phyloP scores from a whole-genome alignment of 345 rosid genomes.

The Chamaenerion angustifolium region DNA sequence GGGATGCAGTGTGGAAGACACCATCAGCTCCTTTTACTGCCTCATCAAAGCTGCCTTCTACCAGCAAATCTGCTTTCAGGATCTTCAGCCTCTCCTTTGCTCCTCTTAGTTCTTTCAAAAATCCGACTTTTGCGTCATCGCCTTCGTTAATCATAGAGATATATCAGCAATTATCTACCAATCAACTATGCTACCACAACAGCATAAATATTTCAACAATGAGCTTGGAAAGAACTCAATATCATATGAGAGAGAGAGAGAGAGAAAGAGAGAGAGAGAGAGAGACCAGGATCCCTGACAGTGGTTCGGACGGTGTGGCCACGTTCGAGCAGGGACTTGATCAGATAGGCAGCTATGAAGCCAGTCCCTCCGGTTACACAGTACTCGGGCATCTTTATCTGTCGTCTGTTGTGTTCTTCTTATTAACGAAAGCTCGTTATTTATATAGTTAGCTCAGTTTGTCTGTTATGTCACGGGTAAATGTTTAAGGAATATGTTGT shows the following conservation, averaged over 20 bases:
- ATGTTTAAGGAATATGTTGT: too few relatives aligned
- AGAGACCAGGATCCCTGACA: slow-evolving; percentile 63
- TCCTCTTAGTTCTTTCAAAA: slow-evolving; percentile 37
- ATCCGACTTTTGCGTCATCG: slow-evolving; percentile 43
- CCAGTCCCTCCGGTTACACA: slow-evolving; percentile 93
- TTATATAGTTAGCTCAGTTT: too few relatives aligned
- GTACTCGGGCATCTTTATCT: slow-evolving; percentile 47
- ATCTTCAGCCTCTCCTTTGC: slow-evolving; percentile 57
- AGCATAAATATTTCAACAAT: not conserved
- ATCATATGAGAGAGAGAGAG: not conserved
- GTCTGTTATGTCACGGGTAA: too few relatives aligned
- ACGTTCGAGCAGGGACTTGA: slow-evolving; percentile 47
- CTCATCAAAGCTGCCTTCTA: slow-evolving; percentile 58
- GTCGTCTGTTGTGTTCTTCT: too few relatives aligned
- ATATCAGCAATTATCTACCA: not conserved
- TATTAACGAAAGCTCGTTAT: too few relatives aligned
- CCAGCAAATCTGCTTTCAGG: slow-evolving; percentile 49
- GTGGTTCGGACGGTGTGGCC: slow-evolving; percentile 65
- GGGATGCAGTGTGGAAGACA: slow-evolving; percentile 83
- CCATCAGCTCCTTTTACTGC: slow-evolving; percentile 61
- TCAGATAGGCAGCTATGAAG: slow-evolving; percentile 63
- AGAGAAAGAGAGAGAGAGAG: not conserved
- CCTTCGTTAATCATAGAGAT: slow-evolving; percentile 13
- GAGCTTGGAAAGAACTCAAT: not conserved
- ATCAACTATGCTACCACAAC: not conserved